Percentiles rank a stretch among this genome's conserved stretches.
Evolutionary conservation across 495 filamentous ascomycete species (phyloP).

Genomic region (Tuber melanosporum): DNA sequence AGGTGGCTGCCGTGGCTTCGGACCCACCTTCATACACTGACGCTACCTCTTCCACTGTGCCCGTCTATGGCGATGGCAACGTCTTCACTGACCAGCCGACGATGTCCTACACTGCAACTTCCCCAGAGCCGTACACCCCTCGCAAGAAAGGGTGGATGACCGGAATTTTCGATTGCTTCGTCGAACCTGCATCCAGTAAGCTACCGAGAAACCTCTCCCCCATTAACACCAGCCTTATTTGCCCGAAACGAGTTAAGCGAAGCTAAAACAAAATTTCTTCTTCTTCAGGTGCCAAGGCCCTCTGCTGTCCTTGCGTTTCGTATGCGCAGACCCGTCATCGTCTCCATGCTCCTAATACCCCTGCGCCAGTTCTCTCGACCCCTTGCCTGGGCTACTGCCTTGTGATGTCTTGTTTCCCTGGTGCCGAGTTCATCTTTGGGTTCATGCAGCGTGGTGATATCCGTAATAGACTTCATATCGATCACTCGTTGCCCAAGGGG

Average conservation of each 20-base stretch:
- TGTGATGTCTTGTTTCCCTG: conserved; percentile 27
- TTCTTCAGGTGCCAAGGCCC: conserved; percentile 31
- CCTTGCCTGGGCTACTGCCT: conserved; percentile 39
- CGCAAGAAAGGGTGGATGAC: conserved; percentile 37
- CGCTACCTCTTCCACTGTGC: conserved; percentile 28
- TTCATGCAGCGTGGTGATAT: conserved; percentile 39
- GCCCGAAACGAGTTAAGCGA: background rate
- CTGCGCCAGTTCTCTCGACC: conserved; percentile 32
- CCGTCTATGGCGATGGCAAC: conserved; percentile 39
- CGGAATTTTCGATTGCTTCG: conserved; percentile 36
- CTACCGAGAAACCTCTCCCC: background rate
- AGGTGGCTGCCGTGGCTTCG: conserved; percentile 21
- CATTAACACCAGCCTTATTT: background rate
- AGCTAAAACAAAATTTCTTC: conserved; percentile 8
- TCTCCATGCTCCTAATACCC: conserved; percentile 36
- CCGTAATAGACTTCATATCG: conserved; percentile 36
- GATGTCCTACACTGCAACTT: conserved; percentile 30
- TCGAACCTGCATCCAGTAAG: conserved; percentile 33
- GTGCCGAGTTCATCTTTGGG: conserved; percentile 38
- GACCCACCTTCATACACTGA: conserved; percentile 39
- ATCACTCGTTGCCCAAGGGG: conserved; percentile 28
- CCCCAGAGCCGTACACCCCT: conserved; percentile 30
- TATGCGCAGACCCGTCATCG: conserved; percentile 41
- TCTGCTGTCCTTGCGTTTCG: conserved; percentile 40
- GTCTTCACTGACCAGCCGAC: conserved; percentile 41